Base-by-base conservation (phyloP, 306 rosid genomes). In the Castanea crenata region DNA sequence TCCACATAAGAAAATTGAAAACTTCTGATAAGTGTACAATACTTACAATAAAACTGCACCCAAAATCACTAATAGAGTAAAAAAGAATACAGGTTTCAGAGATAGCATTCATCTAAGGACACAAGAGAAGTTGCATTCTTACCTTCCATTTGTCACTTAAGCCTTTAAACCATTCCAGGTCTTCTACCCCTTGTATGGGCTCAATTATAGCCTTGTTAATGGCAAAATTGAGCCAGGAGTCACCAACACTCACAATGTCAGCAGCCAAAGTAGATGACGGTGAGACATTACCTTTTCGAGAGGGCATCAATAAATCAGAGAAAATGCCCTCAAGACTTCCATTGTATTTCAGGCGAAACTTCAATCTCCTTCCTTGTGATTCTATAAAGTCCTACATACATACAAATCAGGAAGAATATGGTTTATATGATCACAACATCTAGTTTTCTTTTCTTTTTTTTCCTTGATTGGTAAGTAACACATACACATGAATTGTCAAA, bases 61-160 rank as follows among this genome's bases (percentile, higher is more conserved):
- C 34, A 23, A 74, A 74, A 18, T 51, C 78, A 62, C 15, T 16
- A 63, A 38, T 29, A 21, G 32, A 35, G 62, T 78, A 2, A 35
- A 46, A 35, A 70, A 63, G 23, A n/a, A 35, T 13, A 69, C 57
- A 74, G 56, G 27, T 46, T 81, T 34, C 13, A 31, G 44, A 32
- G 11, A 29, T 19, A 63, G 41, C 38, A 63, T 13, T 27, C 41
- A 35, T 27, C 29, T 18, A 74, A 78, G 15, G 55, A 69, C 69
- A 82, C 14, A 57, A 59, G 27, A 71, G 75, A 69, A 81, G 67
- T 76, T 74, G 77, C 61, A 81, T 80, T 81, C 84, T 89, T 94
- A 92, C 99, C 93, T 94, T 94, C 99, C 99, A 94, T 87, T 75
- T 89, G 67, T 86, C 85, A 84, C 87, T 87, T 81, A 94, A 85